Percentiles rank a stretch among this genome's conserved stretches.
These are phyloP conservation scores for Xylaria sp. DNA, from an alignment of 2,329 filamentous ascomycete genomes.

Conservation along the genomic window DNA sequence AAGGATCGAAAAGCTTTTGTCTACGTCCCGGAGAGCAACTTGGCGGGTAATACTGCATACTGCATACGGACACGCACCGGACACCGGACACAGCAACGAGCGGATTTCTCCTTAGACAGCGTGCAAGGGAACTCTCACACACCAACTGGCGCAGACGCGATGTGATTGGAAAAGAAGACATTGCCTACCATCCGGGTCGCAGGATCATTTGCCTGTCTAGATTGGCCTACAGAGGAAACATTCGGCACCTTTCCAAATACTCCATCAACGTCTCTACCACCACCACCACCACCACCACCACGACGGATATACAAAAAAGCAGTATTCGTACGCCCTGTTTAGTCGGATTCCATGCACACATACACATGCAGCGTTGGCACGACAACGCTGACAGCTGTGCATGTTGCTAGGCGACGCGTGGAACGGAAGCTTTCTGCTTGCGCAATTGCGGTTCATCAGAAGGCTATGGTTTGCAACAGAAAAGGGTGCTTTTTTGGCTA, in stretches of 20 bases:
- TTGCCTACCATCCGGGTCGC: background rate
- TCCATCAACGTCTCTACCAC: background rate
- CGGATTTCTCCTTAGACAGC: background rate
- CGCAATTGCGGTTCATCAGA: too few relatives aligned
- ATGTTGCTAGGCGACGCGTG: too few relatives aligned
- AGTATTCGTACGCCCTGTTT: background rate
- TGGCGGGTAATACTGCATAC: background rate
- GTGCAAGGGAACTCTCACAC: background rate
- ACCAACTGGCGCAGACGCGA: background rate
- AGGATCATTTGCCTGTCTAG: background rate
- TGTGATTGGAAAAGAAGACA: background rate
- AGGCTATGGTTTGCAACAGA: too few relatives aligned
- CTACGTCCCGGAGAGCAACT: background rate
- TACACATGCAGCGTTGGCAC: too few relatives aligned
- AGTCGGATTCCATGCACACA: background rate
- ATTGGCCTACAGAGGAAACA: background rate
- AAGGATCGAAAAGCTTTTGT: background rate
- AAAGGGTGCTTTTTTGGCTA: too few relatives aligned
- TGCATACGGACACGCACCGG: background rate
- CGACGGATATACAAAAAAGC: background rate
- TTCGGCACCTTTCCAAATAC: background rate
- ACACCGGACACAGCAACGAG: background rate
- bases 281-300: background rate
- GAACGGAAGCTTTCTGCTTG: too few relatives aligned
- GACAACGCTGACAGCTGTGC: too few relatives aligned